Conservation (phyloP, 768 basidiomycete genomes). For the Boletales sp. region DNA sequence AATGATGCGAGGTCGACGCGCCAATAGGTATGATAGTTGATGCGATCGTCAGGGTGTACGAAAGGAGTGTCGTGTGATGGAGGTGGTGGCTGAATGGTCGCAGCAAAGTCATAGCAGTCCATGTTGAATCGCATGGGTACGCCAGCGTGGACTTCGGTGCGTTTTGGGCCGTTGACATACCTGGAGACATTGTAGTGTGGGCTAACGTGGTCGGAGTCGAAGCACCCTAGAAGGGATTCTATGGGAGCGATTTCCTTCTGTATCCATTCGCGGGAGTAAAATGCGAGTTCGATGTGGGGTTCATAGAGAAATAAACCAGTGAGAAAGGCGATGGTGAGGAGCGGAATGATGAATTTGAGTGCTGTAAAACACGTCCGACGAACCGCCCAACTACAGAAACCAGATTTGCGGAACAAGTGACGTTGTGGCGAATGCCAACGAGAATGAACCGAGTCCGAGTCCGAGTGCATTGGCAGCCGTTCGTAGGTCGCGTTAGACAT, state of each 20-base stretch:
- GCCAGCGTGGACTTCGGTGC: conserved; percentile 76
- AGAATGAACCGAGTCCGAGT: conserved; percentile 28
- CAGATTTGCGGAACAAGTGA: conserved; percentile 26
- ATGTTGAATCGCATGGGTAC: conserved; percentile 72
- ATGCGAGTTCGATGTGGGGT: conserved; percentile 80
- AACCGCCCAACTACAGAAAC: conserved; percentile 17
- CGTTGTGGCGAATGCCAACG: conserved; percentile 27
- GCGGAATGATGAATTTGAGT: conserved; percentile 44
- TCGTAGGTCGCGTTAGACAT: conserved; percentile 45
- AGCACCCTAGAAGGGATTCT: conserved; percentile 69
- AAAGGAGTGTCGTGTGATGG: conserved; percentile 2
- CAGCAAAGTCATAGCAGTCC: conserved; percentile 93
- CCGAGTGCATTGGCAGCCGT: conserved; percentile 49
- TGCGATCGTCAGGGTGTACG: conserved; percentile 39
- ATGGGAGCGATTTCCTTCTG: conserved; percentile 64
- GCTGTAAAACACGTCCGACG: conserved; percentile 36
- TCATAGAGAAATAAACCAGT: conserved; percentile 64
- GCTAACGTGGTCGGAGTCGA: conserved; percentile 57
- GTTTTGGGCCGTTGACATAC: conserved; percentile 59
- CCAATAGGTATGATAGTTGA: conserved; percentile 93
- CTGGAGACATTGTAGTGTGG: conserved; percentile 65
- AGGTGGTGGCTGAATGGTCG: conserved; percentile 56
- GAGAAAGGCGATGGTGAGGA: conserved; percentile 36
- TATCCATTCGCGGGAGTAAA: conserved; percentile 78
- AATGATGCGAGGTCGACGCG: conserved; percentile 83